phyloP scores from a whole-genome alignment of 2,329 filamentous ascomycete genomes.

The Xylaria sp. region DNA sequence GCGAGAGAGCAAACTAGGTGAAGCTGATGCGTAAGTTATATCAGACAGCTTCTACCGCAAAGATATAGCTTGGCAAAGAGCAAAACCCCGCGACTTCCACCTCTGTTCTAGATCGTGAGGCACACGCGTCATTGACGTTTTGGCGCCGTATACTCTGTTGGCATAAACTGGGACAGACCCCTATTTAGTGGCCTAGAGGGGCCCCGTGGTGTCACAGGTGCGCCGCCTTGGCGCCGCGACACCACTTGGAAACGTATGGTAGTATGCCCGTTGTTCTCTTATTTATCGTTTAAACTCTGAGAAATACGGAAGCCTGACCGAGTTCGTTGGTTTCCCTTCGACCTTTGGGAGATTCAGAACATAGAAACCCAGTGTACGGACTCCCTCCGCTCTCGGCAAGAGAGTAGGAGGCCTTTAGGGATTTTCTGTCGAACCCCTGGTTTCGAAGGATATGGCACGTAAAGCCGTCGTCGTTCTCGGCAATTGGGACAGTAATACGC shows the following conservation, averaged over 20 bases:
- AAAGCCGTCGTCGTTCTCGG: slow-evolving; percentile 33
- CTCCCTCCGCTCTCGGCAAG: slow-evolving; percentile 26
- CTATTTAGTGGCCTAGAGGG: background rate
- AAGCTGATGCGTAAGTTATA: slow-evolving; percentile 34
- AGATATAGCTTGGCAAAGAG: slow-evolving; percentile 34
- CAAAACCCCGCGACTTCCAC: background rate
- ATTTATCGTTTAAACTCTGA: slow-evolving; percentile 35
- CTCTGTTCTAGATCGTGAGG: background rate
- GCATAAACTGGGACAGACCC: background rate
- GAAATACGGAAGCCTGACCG: slow-evolving; percentile 31
- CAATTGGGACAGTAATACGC: slow-evolving; percentile 29
- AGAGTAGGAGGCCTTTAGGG: slow-evolving; percentile 32
- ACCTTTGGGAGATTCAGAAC: slow-evolving; percentile 12
- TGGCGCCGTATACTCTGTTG: background rate
- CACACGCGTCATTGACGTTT: background rate
- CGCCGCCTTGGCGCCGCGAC: slow-evolving; percentile 8
- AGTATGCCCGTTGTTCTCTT: slow-evolving; percentile 35
- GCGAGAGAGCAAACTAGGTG: slow-evolving; percentile 33
- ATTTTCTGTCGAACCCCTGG: slow-evolving; percentile 35
- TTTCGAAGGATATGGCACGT: slow-evolving; percentile 36
- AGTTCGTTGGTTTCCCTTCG: background rate
- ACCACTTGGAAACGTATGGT: slow-evolving; percentile 11
- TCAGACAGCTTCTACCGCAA: slow-evolving; percentile 28
- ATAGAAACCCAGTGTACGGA: slow-evolving; percentile 36
- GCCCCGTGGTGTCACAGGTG: background rate